Evolutionary conservation across 2,329 filamentous ascomycete species (phyloP), one percentile per base, ranked within the genome.

Genomic region (Aspergillus uvarum): DNA sequence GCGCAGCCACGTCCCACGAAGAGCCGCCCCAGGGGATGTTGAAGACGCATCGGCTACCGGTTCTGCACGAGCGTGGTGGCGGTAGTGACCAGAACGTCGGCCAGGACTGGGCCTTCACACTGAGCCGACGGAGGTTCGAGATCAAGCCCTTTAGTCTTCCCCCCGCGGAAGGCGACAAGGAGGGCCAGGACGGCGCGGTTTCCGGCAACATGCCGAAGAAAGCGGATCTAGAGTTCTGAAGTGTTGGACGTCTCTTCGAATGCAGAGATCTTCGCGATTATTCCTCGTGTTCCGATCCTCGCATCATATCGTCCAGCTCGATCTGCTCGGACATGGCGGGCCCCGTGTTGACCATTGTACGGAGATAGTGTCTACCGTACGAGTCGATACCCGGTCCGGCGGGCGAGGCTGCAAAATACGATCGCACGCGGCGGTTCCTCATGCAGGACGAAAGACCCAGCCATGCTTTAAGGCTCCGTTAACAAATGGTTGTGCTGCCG

Each of bases 61-160:
- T 96, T 0, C 88, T 91, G 65, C 91, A 96, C 61, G 94, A 98
- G 72, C 91, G 90, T 66, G 94, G 95, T 1, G 92, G 92, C 2
- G 92, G 91, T 14, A 88, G 87, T 10, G 83, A 85, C 44, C 85
- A 85, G 59, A 87, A 87, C 63, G 83, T 89, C 56, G 87, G 90
- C 24, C 91, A 96, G 70, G 92, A 97, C 76, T 84, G 96, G 76
- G 92, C 92, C 4, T 99, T 99, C 74, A 93, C 88, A 62, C 78
- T 99, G 54, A 96, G 92, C 74, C 83, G 91, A 68, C 88, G 85
- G 68, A 93, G 91, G 54, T 87, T 99, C 66, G 85, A 91, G 44
- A 92, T 99, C 64, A 90, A 89, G 68, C 92, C 92, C 0, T 97
- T 92, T 76, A 95, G 90, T 72, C 80, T 99, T 48, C 95, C 95